Evolutionary conservation across 192 early-diverging fungal species (phyloP).

Genomic region (Coemansia sp.): DNA sequence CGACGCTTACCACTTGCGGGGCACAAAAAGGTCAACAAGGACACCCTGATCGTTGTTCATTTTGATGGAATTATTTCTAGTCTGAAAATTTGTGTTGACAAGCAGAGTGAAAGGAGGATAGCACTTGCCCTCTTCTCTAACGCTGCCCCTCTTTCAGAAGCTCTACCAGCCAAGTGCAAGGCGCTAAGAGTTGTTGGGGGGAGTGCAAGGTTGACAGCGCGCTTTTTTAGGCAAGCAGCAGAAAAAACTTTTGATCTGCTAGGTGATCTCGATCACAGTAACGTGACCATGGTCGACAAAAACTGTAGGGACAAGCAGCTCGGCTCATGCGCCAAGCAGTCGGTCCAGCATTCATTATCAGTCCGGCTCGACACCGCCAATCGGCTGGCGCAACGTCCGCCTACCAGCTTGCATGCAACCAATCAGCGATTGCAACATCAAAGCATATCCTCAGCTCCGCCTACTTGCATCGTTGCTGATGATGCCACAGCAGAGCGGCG

Average conservation of each 20-base stretch:
- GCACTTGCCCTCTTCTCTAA: constrained; percentile 3
- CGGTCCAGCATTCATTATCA: neutral
- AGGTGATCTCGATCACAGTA: neutral
- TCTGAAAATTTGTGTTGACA: constrained; percentile 31
- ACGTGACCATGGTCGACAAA: constrained; percentile 9
- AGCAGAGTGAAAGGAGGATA: constrained; percentile 33
- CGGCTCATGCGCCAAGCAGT: neutral
- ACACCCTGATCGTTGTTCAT: constrained; percentile 55
- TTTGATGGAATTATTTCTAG: constrained; percentile 24
- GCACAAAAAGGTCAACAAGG: constrained; percentile 89
- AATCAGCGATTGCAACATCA: constrained; percentile 37
- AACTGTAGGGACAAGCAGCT: constrained; percentile 26
- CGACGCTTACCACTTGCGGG: constrained; percentile 86
- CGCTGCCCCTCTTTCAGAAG: constrained; percentile 1
- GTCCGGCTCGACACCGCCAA: constrained; percentile 21
- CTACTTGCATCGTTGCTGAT: constrained; percentile 3
- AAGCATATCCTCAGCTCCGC: constrained; percentile 8
- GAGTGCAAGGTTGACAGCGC: neutral
- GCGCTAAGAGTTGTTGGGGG: neutral
- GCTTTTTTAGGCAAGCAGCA: neutral
- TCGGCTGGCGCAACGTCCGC: constrained; percentile 32
- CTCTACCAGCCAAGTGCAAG: neutral
- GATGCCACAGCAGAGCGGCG: neutral
- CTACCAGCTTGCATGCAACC: constrained; percentile 8
- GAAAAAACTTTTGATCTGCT: constrained; percentile 22